These are phyloP conservation scores for Ophiosphaerella narmari DNA, from an alignment of 2,329 filamentous ascomycete genomes.

Conservation along the genomic window DNA sequence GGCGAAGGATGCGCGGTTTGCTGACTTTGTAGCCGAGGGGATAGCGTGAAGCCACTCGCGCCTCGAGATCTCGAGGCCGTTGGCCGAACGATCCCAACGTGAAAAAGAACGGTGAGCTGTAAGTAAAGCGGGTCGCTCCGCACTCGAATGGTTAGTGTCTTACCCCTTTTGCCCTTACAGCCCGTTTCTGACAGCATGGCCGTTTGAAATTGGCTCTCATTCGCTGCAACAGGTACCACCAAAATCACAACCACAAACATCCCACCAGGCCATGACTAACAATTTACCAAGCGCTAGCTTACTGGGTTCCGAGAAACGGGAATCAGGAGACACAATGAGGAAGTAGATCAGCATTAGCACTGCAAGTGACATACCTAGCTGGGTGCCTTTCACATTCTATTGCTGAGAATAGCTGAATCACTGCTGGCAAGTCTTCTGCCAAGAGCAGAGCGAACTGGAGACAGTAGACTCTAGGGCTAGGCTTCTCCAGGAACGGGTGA, in stretches of 20 bases:
- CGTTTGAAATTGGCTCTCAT: neutral
- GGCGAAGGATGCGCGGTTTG: slow-evolving; percentile 17
- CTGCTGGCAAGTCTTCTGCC: slow-evolving; percentile 1
- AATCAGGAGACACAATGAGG: too few species aligned
- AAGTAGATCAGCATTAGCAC: too few species aligned
- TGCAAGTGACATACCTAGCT: too few species aligned
- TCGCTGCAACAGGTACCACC: slow-evolving; percentile 23
- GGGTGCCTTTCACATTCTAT: too few species aligned
- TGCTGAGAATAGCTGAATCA: too few species aligned
- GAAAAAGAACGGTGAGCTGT: slow-evolving; percentile 23
- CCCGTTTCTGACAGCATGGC: slow-evolving; percentile 26
- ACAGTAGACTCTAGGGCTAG: slow-evolving; percentile 11
- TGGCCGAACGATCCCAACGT: slow-evolving; percentile 22
- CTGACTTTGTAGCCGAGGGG: slow-evolving; percentile 10
- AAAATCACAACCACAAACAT: neutral
- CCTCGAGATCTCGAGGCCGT: slow-evolving; percentile 12
- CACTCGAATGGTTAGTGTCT: slow-evolving; percentile 29
- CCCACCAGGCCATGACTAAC: slow-evolving; percentile 1
- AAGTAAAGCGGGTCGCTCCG: slow-evolving; percentile 38
- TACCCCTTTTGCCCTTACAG: slow-evolving; percentile 25
- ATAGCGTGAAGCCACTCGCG: slow-evolving; percentile 7
- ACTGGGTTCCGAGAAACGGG: too few species aligned
- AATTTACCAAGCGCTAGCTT: too few species aligned
- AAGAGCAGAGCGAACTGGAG: slow-evolving; percentile 15
- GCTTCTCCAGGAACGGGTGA: slow-evolving; percentile 26